Percentiles rank a stretch among this genome's conserved stretches.
phyloP scores from a whole-genome alignment of 768 basidiomycete species.

The Dacryopinax spathularia region DNA sequence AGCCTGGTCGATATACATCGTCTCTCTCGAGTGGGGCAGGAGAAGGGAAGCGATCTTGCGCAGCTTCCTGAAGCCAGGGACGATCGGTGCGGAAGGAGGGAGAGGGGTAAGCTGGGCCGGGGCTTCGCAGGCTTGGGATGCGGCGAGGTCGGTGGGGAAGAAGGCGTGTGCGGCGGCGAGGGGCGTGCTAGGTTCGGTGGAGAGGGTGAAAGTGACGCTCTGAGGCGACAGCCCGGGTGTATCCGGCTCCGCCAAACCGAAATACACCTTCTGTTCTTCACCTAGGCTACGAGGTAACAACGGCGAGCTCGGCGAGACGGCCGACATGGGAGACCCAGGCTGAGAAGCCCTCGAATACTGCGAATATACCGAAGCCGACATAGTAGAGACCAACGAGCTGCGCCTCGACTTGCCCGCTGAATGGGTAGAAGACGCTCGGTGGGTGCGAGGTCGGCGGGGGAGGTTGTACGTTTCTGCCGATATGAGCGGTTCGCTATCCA shows the following conservation, averaged over 20 bases:
- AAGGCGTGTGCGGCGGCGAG: too few species aligned
- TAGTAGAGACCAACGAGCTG: not conserved
- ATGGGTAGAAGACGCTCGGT: not conserved
- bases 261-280: too few species aligned
- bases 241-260: too few species aligned
- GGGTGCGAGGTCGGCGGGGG: not conserved
- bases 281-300: not conserved
- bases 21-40: not conserved
- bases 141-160: too few species aligned
- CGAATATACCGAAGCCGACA: not conserved
- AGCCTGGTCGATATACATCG: not conserved
- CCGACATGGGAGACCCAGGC: not conserved
- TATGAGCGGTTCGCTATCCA: not conserved
- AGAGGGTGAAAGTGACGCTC: not conserved
- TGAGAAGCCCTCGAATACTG: too few species aligned
- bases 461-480: slow-evolving; percentile 1
- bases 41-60: not conserved
- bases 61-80: too few species aligned
- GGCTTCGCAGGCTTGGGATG: too few species aligned
- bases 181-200: not conserved
- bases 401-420: not conserved
- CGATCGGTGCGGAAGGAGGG: too few species aligned
- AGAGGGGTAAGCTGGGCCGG: too few species aligned
- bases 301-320: not conserved
- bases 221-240: not conserved